Evolutionary conservation across 139 green algal species (phyloP).

Genomic region (Marvania coccoides): DNA sequence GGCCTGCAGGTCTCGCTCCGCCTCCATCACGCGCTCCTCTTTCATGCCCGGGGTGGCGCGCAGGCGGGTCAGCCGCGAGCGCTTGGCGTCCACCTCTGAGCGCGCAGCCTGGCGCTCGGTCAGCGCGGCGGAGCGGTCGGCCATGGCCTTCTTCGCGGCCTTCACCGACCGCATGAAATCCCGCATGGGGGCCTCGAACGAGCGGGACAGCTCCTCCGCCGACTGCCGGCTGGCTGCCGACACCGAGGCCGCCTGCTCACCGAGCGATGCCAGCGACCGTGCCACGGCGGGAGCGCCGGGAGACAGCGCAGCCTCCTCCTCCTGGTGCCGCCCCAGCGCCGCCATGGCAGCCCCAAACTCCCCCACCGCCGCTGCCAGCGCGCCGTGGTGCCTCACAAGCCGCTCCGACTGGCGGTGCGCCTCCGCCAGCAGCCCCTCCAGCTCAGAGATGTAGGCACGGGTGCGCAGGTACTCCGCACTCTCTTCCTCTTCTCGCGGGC

Average conservation of each 20-base stretch:
- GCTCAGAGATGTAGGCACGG: constrained; percentile 65
- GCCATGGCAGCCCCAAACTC: constrained; percentile 64
- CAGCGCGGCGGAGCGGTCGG: constrained; percentile 53
- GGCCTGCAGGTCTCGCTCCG: constrained; percentile 62
- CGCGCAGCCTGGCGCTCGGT: constrained; percentile 26
- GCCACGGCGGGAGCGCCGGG: background rate
- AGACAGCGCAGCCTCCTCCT: background rate
- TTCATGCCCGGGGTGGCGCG: constrained; percentile 60
- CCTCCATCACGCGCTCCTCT: constrained; percentile 52
- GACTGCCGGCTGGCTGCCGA: background rate
- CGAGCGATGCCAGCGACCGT: constrained; percentile 36
- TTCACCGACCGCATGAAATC: constrained; percentile 67
- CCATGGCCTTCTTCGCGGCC: constrained; percentile 57
- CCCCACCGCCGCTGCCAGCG: constrained; percentile 52
- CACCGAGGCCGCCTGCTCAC: constrained; percentile 21
- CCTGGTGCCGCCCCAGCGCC: constrained; percentile 10
- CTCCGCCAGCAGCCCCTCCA: constrained; percentile 81
- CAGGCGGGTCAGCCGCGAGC: constrained; percentile 64
- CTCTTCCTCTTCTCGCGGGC: background rate
- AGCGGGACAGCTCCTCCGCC: constrained; percentile 4
- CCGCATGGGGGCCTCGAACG: constrained; percentile 82
- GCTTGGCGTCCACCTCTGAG: constrained; percentile 58
- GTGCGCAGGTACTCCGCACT: background rate
- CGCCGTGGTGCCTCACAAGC: constrained; percentile 64
- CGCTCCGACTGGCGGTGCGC: constrained; percentile 62